A percentile compares a stretch with the other conserved stretches of the same genome.
phyloP scores from a whole-genome alignment of 495 filamentous ascomycete species.

The Neurospora sp. region DNA sequence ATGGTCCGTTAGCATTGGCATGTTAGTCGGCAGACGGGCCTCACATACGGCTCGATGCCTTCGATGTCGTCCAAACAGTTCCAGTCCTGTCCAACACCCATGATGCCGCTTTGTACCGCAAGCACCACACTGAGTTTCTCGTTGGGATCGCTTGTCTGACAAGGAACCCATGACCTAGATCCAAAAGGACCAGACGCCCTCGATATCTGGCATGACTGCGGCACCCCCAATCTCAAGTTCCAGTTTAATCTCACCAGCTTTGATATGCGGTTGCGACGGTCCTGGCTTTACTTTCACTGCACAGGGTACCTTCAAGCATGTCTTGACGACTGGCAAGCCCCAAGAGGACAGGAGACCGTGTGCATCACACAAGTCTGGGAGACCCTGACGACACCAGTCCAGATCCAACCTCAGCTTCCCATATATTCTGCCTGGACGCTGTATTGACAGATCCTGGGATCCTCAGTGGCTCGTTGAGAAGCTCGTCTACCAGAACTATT shows the following conservation, averaged over 20 bases:
- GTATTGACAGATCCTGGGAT: slow-evolving; percentile 9
- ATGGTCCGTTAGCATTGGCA: neutral
- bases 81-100: slow-evolving; percentile 17
- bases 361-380: slow-evolving; percentile 16
- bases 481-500: slow-evolving; percentile 5
- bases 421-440: slow-evolving; percentile 4
- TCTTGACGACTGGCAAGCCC: slow-evolving; percentile 8
- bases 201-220: slow-evolving; percentile 15
- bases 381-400: slow-evolving; percentile 7
- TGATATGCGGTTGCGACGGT: slow-evolving; percentile 6
- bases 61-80: slow-evolving; percentile 9
- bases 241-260: slow-evolving; percentile 10
- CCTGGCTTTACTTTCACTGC: slow-evolving; percentile 11
- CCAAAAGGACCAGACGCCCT: neutral
- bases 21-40: no score
- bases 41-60: slow-evolving; percentile 9
- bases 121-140: slow-evolving; percentile 1
- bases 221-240: slow-evolving; percentile 10
- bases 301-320: slow-evolving; percentile 11
- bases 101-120: slow-evolving; percentile 4
- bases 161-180: slow-evolving; percentile 10
- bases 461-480: slow-evolving; percentile 13
- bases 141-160: neutral
- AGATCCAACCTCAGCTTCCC: slow-evolving; percentile 14
- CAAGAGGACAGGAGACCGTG: slow-evolving; percentile 10